phyloP scores from a whole-genome alignment of 2,329 filamentous ascomycete species.

The Aspergillus sp. region DNA sequence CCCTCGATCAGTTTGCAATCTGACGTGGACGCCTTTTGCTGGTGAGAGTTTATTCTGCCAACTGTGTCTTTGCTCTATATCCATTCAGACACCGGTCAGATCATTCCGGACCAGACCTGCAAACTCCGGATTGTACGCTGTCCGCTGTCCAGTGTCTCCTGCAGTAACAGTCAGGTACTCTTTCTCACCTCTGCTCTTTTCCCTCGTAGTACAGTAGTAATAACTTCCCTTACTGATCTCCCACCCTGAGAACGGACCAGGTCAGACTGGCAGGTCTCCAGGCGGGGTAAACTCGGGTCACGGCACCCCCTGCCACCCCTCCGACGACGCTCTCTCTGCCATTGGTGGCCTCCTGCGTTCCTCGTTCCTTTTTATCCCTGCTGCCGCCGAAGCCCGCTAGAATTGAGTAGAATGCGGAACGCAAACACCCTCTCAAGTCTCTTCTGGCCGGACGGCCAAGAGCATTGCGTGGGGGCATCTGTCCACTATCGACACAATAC shows the following conservation, averaged over 20 bases:
- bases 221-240: neutral
- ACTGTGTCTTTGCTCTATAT: neutral
- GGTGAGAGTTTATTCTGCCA: neutral
- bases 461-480: slow-evolving; percentile 7
- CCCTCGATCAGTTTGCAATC: neutral
- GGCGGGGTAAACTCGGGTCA: slow-evolving; percentile 18
- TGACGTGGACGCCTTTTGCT: slow-evolving; percentile 9
- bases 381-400: slow-evolving; percentile 8
- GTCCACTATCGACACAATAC: neutral
- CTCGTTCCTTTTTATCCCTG: slow-evolving; percentile 6
- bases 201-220: too few relatives aligned
- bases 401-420: neutral
- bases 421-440: neutral
- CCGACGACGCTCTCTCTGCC: slow-evolving; percentile 6
- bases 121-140: neutral
- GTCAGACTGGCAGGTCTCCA: neutral
- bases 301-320: slow-evolving; percentile 9
- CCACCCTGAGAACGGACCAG: slow-evolving; percentile 1
- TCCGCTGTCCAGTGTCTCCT: neutral
- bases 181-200: neutral
- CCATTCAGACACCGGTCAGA: slow-evolving; percentile 14
- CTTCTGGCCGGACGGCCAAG: neutral
- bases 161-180: neutral
- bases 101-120: slow-evolving; percentile 4
- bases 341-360: slow-evolving; percentile 5